phyloP scores from a whole-genome alignment of 768 basidiomycete species.

The Gloeopeniophorella convolvens region DNA sequence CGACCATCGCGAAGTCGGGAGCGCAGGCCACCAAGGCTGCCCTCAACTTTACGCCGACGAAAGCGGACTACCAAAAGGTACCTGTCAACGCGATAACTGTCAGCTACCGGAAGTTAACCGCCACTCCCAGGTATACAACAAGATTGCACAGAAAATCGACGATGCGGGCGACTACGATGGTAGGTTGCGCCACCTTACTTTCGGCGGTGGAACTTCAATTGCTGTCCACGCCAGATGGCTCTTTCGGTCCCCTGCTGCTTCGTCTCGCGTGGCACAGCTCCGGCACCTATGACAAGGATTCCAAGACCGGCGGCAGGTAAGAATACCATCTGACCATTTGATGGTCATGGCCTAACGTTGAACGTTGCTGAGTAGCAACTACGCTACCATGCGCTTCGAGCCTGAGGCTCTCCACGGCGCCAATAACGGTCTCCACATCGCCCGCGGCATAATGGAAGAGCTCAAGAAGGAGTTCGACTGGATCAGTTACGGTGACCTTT shows the following conservation, averaged over 20 bases:
- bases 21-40: constrained; percentile 56
- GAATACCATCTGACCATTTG: constrained; percentile 7
- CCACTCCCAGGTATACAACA: constrained; percentile 74
- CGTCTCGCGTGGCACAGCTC: constrained; percentile 94
- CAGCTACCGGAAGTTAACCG: not conserved
- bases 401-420: constrained; percentile 82
- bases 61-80: constrained; percentile 89
- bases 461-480: constrained; percentile 84
- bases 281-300: constrained; percentile 83
- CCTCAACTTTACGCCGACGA: constrained; percentile 64
- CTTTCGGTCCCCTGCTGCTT: constrained; percentile 79
- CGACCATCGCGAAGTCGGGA: constrained; percentile 53
- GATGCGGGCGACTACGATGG: constrained; percentile 75
- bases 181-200: constrained; percentile 29
- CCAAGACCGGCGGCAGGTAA: constrained; percentile 74
- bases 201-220: constrained; percentile 13
- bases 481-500: constrained; percentile 95
- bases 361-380: constrained; percentile 55
- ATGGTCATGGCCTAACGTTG: constrained; percentile 8
- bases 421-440: constrained; percentile 76
- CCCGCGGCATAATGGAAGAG: constrained; percentile 77
- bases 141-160: constrained; percentile 74
- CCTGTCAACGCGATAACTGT: constrained; percentile 1
- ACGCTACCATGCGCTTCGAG: constrained; percentile 96
- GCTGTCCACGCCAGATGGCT: constrained; percentile 54